Evolutionary conservation across 2,329 filamentous ascomycete species (phyloP).

Genomic region (Penicillium sp.): DNA sequence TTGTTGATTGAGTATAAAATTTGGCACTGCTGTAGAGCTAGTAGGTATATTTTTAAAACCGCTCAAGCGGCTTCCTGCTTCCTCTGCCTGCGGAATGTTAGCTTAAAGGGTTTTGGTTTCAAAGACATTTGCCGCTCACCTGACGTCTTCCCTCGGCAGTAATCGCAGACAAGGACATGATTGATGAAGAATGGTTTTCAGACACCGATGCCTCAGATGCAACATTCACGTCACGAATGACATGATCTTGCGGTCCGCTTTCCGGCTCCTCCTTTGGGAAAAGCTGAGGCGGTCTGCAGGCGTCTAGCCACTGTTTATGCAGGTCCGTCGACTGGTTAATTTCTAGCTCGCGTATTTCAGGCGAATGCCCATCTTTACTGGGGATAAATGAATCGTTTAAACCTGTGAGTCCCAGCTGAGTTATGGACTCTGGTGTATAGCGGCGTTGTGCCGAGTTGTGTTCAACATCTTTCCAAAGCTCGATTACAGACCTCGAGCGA

Average conservation of each 20-base stretch:
- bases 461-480: constrained; percentile 36
- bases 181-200: background rate
- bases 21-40: background rate
- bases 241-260: background rate
- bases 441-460: constrained; percentile 5
- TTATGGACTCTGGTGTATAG: background rate
- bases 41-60: background rate
- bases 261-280: background rate
- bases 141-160: constrained; percentile 23
- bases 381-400: background rate
- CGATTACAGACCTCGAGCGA: constrained; percentile 35
- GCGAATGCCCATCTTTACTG: background rate
- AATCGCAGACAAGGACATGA: constrained; percentile 12
- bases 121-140: constrained; percentile 13
- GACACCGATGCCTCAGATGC: background rate
- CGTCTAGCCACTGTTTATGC: constrained; percentile 11
- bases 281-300: constrained; percentile 18
- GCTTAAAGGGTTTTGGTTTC: background rate
- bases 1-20: constrained; percentile 3
- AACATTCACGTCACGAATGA: background rate
- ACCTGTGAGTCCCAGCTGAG: background rate
- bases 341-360: background rate
- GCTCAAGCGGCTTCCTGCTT: constrained; percentile 19
- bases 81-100: constrained; percentile 19
- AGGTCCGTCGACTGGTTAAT: background rate